phyloP scores from a whole-genome alignment of 371 early-diverging fungal species.

The Blastocladiella emersonii region DNA sequence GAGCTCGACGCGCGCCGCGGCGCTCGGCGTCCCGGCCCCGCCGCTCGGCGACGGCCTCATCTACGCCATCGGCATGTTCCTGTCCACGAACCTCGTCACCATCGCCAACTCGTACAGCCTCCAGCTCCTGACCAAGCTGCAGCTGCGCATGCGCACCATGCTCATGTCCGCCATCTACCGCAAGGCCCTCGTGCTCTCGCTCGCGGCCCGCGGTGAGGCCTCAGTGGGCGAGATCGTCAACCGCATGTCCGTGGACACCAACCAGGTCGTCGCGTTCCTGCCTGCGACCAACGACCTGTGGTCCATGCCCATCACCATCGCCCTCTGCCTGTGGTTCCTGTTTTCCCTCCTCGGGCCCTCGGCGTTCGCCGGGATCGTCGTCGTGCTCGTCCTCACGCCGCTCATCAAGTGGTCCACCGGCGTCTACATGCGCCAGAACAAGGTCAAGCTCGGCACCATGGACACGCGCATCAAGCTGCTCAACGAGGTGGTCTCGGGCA shows the following conservation, averaged over 20 bases:
- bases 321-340: slow-evolving; percentile 1
- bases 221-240: slow-evolving; percentile 45
- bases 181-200: slow-evolving; percentile 68
- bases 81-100: slow-evolving; percentile 1
- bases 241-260: slow-evolving; percentile 25
- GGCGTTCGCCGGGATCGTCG: slow-evolving; percentile 21
- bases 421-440: slow-evolving; percentile 12
- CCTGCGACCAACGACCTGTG: background rate
- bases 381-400: slow-evolving; percentile 15
- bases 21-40: background rate
- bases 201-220: slow-evolving; percentile 58
- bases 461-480: slow-evolving; percentile 25
- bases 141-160: slow-evolving; percentile 59
- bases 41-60: background rate
- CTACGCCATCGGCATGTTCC: slow-evolving; percentile 48
- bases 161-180: slow-evolving; percentile 75
- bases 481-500: slow-evolving; percentile 12
- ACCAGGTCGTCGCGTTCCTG: slow-evolving; percentile 11
- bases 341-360: slow-evolving; percentile 11
- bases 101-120: slow-evolving; percentile 64
- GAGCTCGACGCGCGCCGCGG: slow-evolving; percentile 1
- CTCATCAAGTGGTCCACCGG: slow-evolving; percentile 20
- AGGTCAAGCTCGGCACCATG: slow-evolving; percentile 21
- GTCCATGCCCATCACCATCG: background rate
- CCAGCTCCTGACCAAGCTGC: slow-evolving; percentile 82